Evolutionary conservation across 441 rosid genomes (phyloP), one percentile per base, ranked within the genome.

Genomic region (Populus hybrid): DNA sequence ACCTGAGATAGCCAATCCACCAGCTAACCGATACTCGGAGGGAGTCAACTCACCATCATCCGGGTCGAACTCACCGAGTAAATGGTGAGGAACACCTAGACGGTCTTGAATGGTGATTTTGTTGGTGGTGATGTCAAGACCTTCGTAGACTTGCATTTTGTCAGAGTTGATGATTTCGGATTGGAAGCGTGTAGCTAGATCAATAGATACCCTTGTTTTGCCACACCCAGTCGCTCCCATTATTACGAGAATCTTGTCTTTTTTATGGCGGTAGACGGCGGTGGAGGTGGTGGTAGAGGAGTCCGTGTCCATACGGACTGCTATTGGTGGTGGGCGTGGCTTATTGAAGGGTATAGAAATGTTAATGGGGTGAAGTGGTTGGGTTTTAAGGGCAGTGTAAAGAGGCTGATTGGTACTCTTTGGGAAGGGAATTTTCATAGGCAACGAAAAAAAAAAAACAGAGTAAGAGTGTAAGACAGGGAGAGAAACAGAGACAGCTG

Each of bases 171-270:
- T 84, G 80, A 95, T 81, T 82, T 95, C 94, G 1, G 87, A 80
- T 63, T 82, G 82, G 31, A 88, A 85, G 24, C 76, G 78, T 42
- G 84, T 78, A 36, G 92, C 93, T 18, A 92, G 88, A 85, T 95
- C 96, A 84, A 95, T 75, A 64, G 97, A 92, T 14, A 93, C 96
- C 1, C 81, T 77, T 10, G 98, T 86, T 79, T 93, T 95, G 24
- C 98, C 99, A 26, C 89, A 82, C n/a, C 99, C 98, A 66, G 98
- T 93, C 11, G 99, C 96, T 9, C 98, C 99, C 88, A 95, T 76
- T 73, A 95, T 83, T 38, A 93, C 93, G n/a, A 93, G 74, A 56
- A 91, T 63, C 82, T 89, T 95, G 20, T 87, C 90, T 64, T 83
- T 83, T 2, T 68, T 79, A 45, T 8, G 75, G 74, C 24, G 65